Conservation (phyloP, 306 rosid genomes). For the Cicer cuneatum region DNA sequence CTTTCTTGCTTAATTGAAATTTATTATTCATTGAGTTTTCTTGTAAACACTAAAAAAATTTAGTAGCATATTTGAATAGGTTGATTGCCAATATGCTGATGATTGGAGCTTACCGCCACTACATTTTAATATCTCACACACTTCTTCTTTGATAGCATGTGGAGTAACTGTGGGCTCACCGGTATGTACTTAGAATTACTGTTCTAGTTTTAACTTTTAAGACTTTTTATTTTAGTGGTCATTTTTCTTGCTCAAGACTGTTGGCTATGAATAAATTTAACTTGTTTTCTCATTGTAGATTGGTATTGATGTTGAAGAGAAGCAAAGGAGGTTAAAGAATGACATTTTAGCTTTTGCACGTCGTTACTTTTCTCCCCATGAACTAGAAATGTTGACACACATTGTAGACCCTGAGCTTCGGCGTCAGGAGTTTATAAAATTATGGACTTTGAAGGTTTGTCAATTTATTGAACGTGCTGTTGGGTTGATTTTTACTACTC, state of each 20-base stretch:
- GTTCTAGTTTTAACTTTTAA: conserved; percentile 17
- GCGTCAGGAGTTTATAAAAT: conserved; percentile 72
- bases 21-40: conserved; percentile 17
- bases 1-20: conserved; percentile 21
- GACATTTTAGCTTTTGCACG: conserved; percentile 72
- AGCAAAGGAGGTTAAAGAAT: conserved; percentile 73
- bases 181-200: conserved; percentile 57
- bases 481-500: neutral
- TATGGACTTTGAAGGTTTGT: conserved; percentile 58
- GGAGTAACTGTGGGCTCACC: conserved; percentile 76
- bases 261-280: conserved; percentile 38
- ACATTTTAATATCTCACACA: conserved; percentile 93
- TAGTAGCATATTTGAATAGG: conserved; percentile 53
- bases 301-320: conserved; percentile 92
- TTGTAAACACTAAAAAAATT: conserved; percentile 35
- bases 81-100: conserved; percentile 64
- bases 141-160: conserved; percentile 86
- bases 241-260: conserved; percentile 30
- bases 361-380: conserved; percentile 76
- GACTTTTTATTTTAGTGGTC: conserved; percentile 4
- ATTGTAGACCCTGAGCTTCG: conserved; percentile 79
- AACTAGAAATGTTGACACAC: conserved; percentile 65
- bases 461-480: neutral
- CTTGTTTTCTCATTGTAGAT: conserved; percentile 57
- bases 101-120: conserved; percentile 69